Evolutionary conservation across 805 yeast species (phyloP), one percentile per base, ranked within the genome.

Genomic region (Cyberlindnera mycetangii): DNA sequence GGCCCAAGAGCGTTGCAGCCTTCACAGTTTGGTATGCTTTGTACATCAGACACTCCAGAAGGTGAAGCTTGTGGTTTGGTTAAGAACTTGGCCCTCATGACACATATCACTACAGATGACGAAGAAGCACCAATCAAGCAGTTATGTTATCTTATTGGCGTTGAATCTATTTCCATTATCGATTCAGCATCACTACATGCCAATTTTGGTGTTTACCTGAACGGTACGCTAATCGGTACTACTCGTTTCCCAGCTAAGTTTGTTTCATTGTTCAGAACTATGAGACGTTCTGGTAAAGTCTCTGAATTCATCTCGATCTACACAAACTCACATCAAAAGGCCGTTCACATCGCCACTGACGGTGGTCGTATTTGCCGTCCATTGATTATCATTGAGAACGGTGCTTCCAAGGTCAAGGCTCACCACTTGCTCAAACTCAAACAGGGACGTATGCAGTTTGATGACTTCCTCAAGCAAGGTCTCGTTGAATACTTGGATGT

Each of bases 41-140:
- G 99, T 74, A 89, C 98, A 7, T 87, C 98, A 0, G 99, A 93
- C 76, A 93, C 99, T 0, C 99, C 99, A 1, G 99, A 93, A 76
- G 99, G 99, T 75, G 99, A 93, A 68, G 99, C 99, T 0, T 93
- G 99, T 80, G 99, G 99, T 61, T 76, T 93, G 66, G 99, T 93
- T 30, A 93, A 93, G 69, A 93, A 93, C 62, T 72, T 93, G 64
- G 99, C 99, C 1, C 74, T 93, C 37, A 93, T 93, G 99, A 93
- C 99, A 10, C 99, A 93, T 67, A 93, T 93, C 59, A 93, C 99
- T 5, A 92, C 99, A 1, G 99, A 93, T 67, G 97, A 89, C 57
- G 99, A 93, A 65, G 97, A 92, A 59, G 86, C 75, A 9, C 98
- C 99, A 15, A 80, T 93, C 32, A 78, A 75, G 50, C 78, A 77